phyloP scores from a whole-genome alignment of 2,329 filamentous ascomycete species.

The Didymellaceae sp. region DNA sequence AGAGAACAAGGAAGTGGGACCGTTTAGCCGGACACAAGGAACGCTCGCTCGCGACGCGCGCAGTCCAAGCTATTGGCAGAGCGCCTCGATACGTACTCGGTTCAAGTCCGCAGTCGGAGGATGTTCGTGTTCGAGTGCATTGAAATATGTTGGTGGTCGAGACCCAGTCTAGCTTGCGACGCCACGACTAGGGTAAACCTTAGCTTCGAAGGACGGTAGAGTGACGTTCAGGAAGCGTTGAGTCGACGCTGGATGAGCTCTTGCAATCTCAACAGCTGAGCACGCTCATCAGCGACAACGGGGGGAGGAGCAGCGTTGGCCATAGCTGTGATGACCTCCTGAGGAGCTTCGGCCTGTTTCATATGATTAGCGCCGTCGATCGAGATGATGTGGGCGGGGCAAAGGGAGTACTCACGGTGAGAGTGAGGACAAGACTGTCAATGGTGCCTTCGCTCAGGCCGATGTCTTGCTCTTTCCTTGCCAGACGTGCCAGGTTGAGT shows the following conservation, averaged over 20 bases:
- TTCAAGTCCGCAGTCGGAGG: constrained; percentile 5
- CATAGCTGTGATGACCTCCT: constrained; percentile 42
- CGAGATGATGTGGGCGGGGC: constrained; percentile 36
- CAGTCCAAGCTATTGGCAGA: neutral
- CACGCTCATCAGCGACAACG: constrained; percentile 34
- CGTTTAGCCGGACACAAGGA: constrained; percentile 11
- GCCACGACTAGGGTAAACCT: constrained; percentile 24
- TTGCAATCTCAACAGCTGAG: constrained; percentile 40
- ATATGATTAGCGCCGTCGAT: constrained; percentile 45
- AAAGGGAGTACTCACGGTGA: constrained; percentile 62
- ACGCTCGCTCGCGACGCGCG: neutral
- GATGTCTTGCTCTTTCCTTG: constrained; percentile 58
- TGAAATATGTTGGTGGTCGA: constrained; percentile 24
- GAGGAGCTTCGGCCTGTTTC: constrained; percentile 50
- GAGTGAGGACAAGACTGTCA: constrained; percentile 61
- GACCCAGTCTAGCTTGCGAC: constrained; percentile 30
- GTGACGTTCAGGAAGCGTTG: constrained; percentile 27
- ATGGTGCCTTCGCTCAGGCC: constrained; percentile 55
- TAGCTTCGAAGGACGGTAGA: constrained; percentile 21
- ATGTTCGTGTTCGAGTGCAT: constrained; percentile 17
- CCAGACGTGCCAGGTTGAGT: constrained; percentile 67
- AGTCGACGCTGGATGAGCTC: constrained; percentile 43
- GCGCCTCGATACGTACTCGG: neutral
- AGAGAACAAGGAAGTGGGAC: constrained; percentile 15
- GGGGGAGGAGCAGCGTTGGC: constrained; percentile 35